phyloP scores from a whole-genome alignment of 2,329 filamentous ascomycete genomes.

The Colletotrichum chlorophyti region DNA sequence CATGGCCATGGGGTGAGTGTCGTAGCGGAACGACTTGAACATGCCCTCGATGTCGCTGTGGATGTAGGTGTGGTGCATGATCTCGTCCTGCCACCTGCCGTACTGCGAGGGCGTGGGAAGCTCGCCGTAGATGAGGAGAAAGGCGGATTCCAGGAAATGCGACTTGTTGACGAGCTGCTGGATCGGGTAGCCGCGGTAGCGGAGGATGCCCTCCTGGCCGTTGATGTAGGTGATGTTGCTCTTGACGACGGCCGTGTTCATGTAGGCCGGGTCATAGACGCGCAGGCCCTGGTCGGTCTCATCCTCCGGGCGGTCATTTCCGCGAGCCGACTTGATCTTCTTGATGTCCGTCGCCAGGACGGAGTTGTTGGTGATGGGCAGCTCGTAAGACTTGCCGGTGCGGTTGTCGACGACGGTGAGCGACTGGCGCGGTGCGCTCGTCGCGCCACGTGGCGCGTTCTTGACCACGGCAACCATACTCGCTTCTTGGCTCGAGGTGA shows the following conservation, averaged over 20 bases:
- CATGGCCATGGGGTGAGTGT: slow-evolving; percentile 61
- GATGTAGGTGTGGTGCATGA: slow-evolving; percentile 58
- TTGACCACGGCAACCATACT: slow-evolving; percentile 20
- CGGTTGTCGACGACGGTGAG: slow-evolving; percentile 57
- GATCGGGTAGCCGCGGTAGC: slow-evolving; percentile 59
- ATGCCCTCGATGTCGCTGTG: slow-evolving; percentile 57
- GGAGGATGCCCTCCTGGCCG: slow-evolving; percentile 56
- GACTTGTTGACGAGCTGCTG: slow-evolving; percentile 56
- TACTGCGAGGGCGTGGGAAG: slow-evolving; percentile 51
- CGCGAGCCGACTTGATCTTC: slow-evolving; percentile 49
- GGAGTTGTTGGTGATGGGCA: slow-evolving; percentile 56
- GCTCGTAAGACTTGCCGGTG: slow-evolving; percentile 53
- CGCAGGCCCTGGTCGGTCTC: slow-evolving; percentile 56
- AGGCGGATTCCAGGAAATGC: slow-evolving; percentile 56
- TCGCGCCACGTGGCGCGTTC: slow-evolving; percentile 25
- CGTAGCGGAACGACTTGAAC: slow-evolving; percentile 58
- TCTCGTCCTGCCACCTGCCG: slow-evolving; percentile 50
- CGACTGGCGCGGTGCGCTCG: slow-evolving; percentile 34
- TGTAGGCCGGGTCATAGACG: slow-evolving; percentile 58
- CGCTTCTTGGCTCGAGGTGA: not conserved
- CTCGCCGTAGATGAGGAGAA: slow-evolving; percentile 58
- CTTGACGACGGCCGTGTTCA: slow-evolving; percentile 59
- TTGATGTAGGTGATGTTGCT: slow-evolving; percentile 60
- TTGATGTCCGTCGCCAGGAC: slow-evolving; percentile 59
- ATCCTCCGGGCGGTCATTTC: slow-evolving; percentile 48